Conservation (phyloP, 148 eudicot genomes). For the Talinum fruticosum region DNA sequence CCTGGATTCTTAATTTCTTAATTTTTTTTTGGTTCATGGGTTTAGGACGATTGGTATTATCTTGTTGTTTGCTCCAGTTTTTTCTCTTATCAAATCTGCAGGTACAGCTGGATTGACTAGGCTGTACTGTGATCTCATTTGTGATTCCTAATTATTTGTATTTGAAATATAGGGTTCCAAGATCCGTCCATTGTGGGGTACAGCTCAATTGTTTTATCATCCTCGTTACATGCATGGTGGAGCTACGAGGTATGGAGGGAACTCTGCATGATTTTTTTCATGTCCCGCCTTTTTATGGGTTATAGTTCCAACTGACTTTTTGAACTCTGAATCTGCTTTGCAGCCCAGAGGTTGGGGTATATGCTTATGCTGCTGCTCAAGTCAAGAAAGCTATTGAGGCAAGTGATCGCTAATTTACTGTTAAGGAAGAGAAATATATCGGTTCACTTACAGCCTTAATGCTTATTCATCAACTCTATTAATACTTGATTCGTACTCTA, state of each 20-base stretch:
- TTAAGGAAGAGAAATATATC: not conserved
- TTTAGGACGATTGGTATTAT: no score
- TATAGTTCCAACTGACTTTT: not conserved
- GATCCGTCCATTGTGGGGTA: constrained; percentile 90
- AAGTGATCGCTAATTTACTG: constrained; percentile 23
- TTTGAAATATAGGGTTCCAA: constrained; percentile 52
- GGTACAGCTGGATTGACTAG: not conserved
- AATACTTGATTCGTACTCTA: constrained; percentile 5
- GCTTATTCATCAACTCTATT: not conserved
- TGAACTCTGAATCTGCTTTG: constrained; percentile 18
- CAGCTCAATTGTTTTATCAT: constrained; percentile 90
- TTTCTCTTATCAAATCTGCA: not conserved
- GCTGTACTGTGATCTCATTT: not conserved
- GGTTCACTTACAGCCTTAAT: not conserved
- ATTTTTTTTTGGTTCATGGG: no score
- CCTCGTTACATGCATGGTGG: constrained; percentile 99
- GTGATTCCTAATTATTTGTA: not conserved
- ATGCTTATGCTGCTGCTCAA: constrained; percentile 89
- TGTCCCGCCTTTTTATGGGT: no score
- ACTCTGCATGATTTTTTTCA: not conserved
- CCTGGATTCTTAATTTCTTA: no score
- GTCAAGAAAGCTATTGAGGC: constrained; percentile 99
- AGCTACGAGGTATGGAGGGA: constrained; percentile 70
- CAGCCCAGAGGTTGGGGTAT: constrained; percentile 91
- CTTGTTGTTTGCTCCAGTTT: no score